phyloP scores from a whole-genome alignment of 208 protist genomes.

The Leishmania lainsoni region DNA sequence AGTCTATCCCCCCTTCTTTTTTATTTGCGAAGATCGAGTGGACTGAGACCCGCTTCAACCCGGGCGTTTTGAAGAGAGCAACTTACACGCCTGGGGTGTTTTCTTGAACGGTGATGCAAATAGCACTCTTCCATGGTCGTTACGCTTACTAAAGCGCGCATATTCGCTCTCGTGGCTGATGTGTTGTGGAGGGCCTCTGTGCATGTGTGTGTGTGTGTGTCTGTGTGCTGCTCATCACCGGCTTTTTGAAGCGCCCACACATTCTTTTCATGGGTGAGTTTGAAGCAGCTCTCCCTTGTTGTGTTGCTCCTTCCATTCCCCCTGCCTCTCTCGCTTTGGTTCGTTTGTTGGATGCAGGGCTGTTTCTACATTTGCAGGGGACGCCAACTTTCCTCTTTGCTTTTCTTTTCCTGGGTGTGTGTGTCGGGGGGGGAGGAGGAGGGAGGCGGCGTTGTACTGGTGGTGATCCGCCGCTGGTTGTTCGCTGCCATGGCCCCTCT shows the following conservation, averaged over 20 bases:
- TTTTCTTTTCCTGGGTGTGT: background rate
- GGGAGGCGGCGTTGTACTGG: background rate
- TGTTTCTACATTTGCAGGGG: background rate
- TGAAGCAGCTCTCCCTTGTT: background rate
- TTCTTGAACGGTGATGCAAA: background rate
- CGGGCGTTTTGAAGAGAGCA: background rate
- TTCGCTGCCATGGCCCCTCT: background rate
- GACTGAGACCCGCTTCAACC: background rate
- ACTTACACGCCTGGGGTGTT: background rate
- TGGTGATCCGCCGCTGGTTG: background rate
- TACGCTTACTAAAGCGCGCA: background rate
- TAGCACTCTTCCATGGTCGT: background rate
- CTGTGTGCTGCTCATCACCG: background rate
- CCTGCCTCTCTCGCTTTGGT: background rate
- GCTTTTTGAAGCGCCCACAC: background rate
- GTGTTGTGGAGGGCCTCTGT: background rate
- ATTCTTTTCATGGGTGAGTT: background rate
- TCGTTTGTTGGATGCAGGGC: background rate
- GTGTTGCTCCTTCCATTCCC: background rate
- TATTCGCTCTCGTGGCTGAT: background rate
- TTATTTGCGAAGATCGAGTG: background rate
- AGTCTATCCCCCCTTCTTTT: too few relatives aligned
- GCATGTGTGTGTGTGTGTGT: background rate
- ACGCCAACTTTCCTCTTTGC: background rate
- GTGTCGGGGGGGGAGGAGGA: background rate